A percentile compares a stretch with the other conserved stretches of the same genome.
phyloP scores from a whole-genome alignment of 2,329 filamentous ascomycete species.

The Zymoseptoria brevis region DNA sequence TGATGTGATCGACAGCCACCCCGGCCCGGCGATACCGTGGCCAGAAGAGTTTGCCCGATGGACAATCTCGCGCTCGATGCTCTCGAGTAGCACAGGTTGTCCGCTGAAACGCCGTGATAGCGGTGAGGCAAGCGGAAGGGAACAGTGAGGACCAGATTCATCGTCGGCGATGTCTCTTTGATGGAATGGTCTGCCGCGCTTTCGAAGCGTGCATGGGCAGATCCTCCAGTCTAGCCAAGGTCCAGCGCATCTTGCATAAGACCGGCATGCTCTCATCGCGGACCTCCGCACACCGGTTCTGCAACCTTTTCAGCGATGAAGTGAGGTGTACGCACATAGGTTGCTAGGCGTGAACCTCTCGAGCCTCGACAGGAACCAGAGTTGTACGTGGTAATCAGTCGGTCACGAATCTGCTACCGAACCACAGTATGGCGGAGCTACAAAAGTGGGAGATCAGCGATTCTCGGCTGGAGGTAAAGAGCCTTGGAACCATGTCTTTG shows the following conservation, averaged over 20 bases:
- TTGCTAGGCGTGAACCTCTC: not conserved
- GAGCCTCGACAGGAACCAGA: not conserved
- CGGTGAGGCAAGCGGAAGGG: not conserved
- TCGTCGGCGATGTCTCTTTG: not conserved
- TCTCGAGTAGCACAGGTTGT: not conserved
- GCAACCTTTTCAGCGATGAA: not conserved
- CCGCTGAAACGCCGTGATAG: not conserved
- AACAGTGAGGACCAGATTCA: not conserved
- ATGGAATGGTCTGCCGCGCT: not conserved
- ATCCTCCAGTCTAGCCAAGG: conserved; percentile 1
- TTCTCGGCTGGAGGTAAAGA: conserved; percentile 25
- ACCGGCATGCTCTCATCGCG: not conserved
- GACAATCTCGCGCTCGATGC: not conserved
- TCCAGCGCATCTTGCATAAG: conserved; percentile 13
- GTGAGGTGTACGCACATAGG: conserved; percentile 2
- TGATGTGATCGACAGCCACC: not conserved
- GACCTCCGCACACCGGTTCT: conserved; percentile 1
- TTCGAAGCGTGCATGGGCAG: conserved; percentile 1
- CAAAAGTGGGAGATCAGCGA: conserved; percentile 27
- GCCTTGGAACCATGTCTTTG: not conserved
- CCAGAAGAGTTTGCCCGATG: not conserved
- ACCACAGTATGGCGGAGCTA: conserved; percentile 14
- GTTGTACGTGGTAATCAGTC: not conserved
- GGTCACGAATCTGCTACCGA: not conserved
- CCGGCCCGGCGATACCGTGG: not conserved